These are phyloP conservation scores for Lizanozyma gosingica DNA, from an alignment of 1,139 yeast genomes.

Conservation along the genomic window DNA sequence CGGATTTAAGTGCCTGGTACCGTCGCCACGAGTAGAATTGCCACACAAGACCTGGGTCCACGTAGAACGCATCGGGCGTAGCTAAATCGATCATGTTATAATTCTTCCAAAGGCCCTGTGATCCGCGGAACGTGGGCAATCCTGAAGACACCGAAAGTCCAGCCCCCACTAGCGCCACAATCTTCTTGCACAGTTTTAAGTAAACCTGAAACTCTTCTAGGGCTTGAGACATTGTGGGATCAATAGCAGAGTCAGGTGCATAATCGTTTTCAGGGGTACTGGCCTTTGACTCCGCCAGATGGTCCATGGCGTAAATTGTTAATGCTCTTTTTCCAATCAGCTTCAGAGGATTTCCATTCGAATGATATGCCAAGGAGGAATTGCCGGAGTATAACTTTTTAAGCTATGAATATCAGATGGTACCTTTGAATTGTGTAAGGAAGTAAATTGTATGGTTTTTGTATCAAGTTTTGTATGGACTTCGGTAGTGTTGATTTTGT, in stretches of 20 bases:
- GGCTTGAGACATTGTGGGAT: slow-evolving; percentile 2
- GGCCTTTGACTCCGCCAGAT: too few relatives aligned
- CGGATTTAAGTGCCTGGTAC: slow-evolving; percentile 51
- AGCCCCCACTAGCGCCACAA: slow-evolving; percentile 76
- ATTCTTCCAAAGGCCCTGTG: slow-evolving; percentile 71
- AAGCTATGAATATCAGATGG: too few relatives aligned
- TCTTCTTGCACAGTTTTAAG: slow-evolving; percentile 40
- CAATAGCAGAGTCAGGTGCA: background rate
- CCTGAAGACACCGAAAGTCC: slow-evolving; percentile 79
- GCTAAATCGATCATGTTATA: slow-evolving; percentile 78
- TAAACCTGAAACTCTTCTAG: slow-evolving; percentile 49
- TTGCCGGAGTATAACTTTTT: too few relatives aligned
- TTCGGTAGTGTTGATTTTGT: too few relatives aligned
- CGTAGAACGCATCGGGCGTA: slow-evolving; percentile 81
- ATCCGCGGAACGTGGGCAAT: slow-evolving; percentile 62
- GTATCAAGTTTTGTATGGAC: too few relatives aligned
- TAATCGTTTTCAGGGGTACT: too few relatives aligned
- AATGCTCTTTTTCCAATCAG: too few relatives aligned
- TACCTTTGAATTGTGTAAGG: too few relatives aligned
- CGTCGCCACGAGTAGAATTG: slow-evolving; percentile 74
- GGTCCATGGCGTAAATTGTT: too few relatives aligned
- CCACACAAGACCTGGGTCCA: slow-evolving; percentile 85
- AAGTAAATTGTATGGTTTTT: too few relatives aligned
- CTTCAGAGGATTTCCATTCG: too few relatives aligned
- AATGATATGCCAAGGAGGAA: too few relatives aligned